These are phyloP conservation scores for Pugionium cornutum DNA, from an alignment of 345 rosid species.

Conservation along the genomic window DNA sequence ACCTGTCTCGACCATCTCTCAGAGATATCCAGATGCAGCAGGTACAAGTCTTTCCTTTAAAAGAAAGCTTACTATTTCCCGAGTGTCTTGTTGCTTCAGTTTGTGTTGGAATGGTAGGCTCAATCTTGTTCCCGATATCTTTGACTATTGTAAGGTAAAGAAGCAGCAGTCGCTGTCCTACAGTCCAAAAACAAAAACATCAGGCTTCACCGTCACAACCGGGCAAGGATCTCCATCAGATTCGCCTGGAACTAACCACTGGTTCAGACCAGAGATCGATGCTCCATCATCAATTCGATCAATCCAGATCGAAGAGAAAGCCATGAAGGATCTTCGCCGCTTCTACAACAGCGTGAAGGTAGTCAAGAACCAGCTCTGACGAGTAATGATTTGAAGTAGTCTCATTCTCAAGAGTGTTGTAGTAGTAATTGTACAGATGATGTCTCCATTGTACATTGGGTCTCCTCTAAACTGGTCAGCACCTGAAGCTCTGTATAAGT, in stretches of 20 bases:
- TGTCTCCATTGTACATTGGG: constrained; percentile 1
- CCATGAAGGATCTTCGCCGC: constrained; percentile 89
- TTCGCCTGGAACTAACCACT: constrained; percentile 73
- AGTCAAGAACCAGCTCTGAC: constrained; percentile 58
- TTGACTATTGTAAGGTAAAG: constrained; percentile 49
- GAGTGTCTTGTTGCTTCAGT: not conserved
- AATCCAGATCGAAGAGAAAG: constrained; percentile 93
- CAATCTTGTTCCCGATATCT: no score
- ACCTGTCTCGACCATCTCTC: constrained; percentile 70
- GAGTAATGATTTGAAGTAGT: constrained; percentile 15
- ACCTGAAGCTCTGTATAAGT: no score
- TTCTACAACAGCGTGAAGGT: constrained; percentile 85
- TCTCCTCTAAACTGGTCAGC: no score
- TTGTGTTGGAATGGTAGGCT: not conserved
- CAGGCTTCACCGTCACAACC: constrained; percentile 68
- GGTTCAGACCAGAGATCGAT: constrained; percentile 87
- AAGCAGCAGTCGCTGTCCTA: constrained; percentile 54
- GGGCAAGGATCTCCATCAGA: constrained; percentile 90
- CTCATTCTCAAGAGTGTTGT: constrained; percentile 31
- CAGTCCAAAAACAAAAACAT: constrained; percentile 71
- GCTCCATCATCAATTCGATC: constrained; percentile 77
- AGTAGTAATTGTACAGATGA: constrained; percentile 35
- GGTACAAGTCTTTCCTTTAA: constrained; percentile 40
- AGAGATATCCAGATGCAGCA: constrained; percentile 95
- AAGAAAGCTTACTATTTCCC: not conserved